phyloP scores from a whole-genome alignment of 768 basidiomycete species.

The Rubroboletus satanas region DNA sequence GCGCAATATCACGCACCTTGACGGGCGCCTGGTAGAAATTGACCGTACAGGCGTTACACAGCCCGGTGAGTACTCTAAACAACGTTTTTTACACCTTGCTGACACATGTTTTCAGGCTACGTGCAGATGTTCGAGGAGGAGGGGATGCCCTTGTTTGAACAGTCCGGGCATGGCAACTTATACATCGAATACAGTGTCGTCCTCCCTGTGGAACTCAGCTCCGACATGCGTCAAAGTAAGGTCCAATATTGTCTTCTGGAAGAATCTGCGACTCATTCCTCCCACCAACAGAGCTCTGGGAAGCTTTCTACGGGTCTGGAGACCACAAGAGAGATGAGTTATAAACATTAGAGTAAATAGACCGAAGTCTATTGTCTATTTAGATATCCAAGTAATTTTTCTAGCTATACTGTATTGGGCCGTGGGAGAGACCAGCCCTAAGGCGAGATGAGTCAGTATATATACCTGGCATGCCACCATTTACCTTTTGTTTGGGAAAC shows the following conservation, averaged over 20 bases:
- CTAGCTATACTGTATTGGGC: conserved; percentile 8
- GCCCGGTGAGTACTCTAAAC: conserved; percentile 52
- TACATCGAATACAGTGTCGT: conserved; percentile 94
- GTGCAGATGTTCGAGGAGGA: conserved; percentile 84
- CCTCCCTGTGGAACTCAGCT: conserved; percentile 68
- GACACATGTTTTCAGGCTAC: conserved; percentile 49
- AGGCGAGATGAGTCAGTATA: conserved; percentile 13
- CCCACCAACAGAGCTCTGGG: conserved; percentile 46
- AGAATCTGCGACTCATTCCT: conserved; percentile 6
- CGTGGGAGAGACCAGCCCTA: conserved; percentile 32
- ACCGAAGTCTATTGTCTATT: neutral
- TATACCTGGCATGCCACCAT: neutral
- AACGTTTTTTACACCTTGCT: neutral
- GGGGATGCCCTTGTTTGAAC: conserved; percentile 78
- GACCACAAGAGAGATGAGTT: conserved; percentile 37
- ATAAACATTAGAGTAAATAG: conserved; percentile 23
- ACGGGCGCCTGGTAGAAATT: conserved; percentile 74
- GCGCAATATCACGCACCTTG: conserved; percentile 86
- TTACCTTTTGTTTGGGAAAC: conserved; percentile 24
- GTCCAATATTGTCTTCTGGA: conserved; percentile 9
- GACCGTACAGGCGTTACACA: conserved; percentile 82
- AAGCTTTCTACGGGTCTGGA: conserved; percentile 47
- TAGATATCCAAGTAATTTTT: conserved; percentile 1
- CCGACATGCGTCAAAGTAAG: conserved; percentile 74
- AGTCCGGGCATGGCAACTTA: conserved; percentile 66